Evolutionary conservation across 2,329 filamentous ascomycete genomes (phyloP), one percentile per base, ranked within the genome.

Genomic region (Juglanconis sp.): DNA sequence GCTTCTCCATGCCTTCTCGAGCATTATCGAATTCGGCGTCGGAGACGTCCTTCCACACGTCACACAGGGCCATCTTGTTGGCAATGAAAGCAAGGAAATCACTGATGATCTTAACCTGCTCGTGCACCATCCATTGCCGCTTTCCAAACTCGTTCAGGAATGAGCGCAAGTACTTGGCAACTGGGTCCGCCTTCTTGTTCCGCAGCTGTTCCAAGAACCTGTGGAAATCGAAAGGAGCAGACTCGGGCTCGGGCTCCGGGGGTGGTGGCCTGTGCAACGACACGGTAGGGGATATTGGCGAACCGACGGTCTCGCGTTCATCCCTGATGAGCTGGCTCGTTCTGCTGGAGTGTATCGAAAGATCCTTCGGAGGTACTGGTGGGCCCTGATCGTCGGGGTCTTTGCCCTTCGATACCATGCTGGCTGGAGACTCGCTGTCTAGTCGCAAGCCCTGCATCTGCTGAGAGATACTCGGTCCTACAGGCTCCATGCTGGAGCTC

Each of bases 71-170:
- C 96, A 99, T 99, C 78, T 98, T 98, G 76, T 96, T 96, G 57
- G 91, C 90, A 65, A 99, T 99, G 70, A 99, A 99, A 49, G 92
- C 87, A 52, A 99, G 79, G 67, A 99, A 99, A 72, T 99, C 96
- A 66, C 91, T 87, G 63, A 99, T 96, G 64, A 99, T 98, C 77
- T 99, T 99, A 72, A 98, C 95, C 74, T 99, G 95, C 76, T 99
- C 95, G 72, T 99, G 95, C 6, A 97, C 95, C 91, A 96, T 96
- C 95, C 95, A 99, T 74, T 98, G 95, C 67, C 93, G 91, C 78
- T 98, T 99, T 40, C 87, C 91, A 75, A 99, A 99, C 73, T 99
- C 96, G 53, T 87, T 87, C 35, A 99, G 78, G 69, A 99, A 99
- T 0, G 95, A 98, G 65, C 96, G 91, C 50, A 99, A 81, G 70